These are phyloP conservation scores for Aspergillus ochraceoroseus DNA, from an alignment of 2,329 filamentous ascomycete species.

Conservation along the genomic window DNA sequence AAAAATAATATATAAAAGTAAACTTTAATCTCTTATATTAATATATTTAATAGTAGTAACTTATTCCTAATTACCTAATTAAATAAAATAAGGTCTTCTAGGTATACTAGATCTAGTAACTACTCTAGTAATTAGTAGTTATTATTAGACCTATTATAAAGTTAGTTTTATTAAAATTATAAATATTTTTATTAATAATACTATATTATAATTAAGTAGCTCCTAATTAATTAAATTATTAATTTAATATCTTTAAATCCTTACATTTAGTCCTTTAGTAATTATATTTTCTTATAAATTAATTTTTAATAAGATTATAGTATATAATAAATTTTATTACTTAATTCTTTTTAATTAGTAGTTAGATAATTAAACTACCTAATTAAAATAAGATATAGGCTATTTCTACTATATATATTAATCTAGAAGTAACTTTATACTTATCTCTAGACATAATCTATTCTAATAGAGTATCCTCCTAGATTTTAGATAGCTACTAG, in stretches of 20 bases:
- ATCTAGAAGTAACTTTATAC: not conserved
- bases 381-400: constrained; percentile 1
- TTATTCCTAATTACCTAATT: constrained; percentile 17
- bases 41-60: constrained; percentile 9
- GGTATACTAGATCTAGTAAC: constrained; percentile 9
- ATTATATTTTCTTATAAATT: not conserved
- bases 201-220: constrained; percentile 12
- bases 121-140: constrained; percentile 9
- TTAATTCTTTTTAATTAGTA: too few species aligned
- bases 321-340: not conserved
- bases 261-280: not conserved
- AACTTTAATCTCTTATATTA: not conserved
- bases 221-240: constrained; percentile 11
- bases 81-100: constrained; percentile 8
- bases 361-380: too few species aligned
- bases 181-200: constrained; percentile 14
- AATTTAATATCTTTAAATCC: not conserved
- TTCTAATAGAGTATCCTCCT: not conserved
- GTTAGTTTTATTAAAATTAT: constrained; percentile 18
- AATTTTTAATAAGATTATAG: not conserved
- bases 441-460: not conserved
- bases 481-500: not conserved
- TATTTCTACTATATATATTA: not conserved
- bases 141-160: constrained; percentile 17
- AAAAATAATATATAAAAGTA: constrained; percentile 10